Percentiles rank a stretch among this genome's conserved stretches.
phyloP scores from a whole-genome alignment of 495 filamentous ascomycete genomes.

The Penicillium arizonense region DNA sequence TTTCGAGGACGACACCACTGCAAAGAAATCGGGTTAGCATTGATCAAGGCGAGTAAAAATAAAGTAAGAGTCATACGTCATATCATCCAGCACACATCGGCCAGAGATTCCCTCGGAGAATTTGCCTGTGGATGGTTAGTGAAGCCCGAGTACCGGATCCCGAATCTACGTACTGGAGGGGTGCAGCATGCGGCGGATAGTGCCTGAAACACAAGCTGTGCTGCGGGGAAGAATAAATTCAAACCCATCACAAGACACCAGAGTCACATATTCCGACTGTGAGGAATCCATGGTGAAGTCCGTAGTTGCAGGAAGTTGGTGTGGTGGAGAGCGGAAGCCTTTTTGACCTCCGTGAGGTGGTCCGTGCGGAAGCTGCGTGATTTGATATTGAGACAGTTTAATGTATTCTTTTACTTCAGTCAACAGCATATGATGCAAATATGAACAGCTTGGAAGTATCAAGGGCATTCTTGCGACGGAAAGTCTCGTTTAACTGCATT shows the following conservation, averaged over 20 bases:
- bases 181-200: constrained; percentile 83
- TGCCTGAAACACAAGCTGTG: constrained; percentile 69
- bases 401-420: neutral
- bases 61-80: constrained; percentile 57
- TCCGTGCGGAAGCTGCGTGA: constrained; percentile 24
- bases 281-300: constrained; percentile 16
- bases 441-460: neutral
- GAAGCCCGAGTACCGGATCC: constrained; percentile 2
- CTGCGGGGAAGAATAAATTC: constrained; percentile 84
- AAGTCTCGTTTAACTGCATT: neutral
- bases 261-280: constrained; percentile 65
- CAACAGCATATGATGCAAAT: neutral
- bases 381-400: neutral
- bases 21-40: neutral
- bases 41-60: neutral
- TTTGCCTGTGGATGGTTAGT: constrained; percentile 46
- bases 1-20: constrained; percentile 82
- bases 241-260: constrained; percentile 83
- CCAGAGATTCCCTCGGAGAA: constrained; percentile 70
- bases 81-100: constrained; percentile 65
- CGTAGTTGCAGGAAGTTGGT: constrained; percentile 7
- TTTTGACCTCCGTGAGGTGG: constrained; percentile 11
- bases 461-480: neutral
- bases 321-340: constrained; percentile 3
- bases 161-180: constrained; percentile 57